Evolutionary conservation across 176 grass and related monocot species (phyloP).

Genomic region (Lolium multiflorum): DNA sequence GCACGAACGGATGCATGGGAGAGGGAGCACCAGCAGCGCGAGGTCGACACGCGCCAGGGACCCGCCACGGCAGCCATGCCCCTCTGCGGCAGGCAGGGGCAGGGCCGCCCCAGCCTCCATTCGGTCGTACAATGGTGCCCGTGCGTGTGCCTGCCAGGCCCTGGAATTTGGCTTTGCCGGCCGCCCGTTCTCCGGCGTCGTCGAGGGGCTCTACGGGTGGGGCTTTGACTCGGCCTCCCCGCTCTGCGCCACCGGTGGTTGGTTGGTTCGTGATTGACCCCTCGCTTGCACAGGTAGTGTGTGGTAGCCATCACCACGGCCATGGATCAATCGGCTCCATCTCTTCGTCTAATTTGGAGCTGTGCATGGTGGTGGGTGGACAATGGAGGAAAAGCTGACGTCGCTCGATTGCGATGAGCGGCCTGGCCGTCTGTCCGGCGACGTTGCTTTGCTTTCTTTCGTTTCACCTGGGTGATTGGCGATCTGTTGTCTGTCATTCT

Average conservation of each 20-base stretch:
- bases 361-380: background rate
- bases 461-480: slow-evolving; percentile 35
- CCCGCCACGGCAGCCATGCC: background rate
- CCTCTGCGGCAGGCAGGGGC: slow-evolving; percentile 40
- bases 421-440: slow-evolving; percentile 31
- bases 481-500: slow-evolving; percentile 38
- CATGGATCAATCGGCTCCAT: background rate
- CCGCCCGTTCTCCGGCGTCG: slow-evolving; percentile 9
- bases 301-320: slow-evolving; percentile 42
- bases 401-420: background rate
- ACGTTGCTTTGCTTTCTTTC: slow-evolving; percentile 39
- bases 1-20: too few relatives aligned
- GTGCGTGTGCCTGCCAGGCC: background rate
- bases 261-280: background rate
- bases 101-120: background rate
- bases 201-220: slow-evolving; percentile 53
- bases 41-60: slow-evolving; percentile 29
- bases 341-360: slow-evolving; percentile 5
- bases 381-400: slow-evolving; percentile 27
- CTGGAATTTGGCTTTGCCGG: background rate
- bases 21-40: too few relatives aligned
- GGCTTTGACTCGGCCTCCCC: slow-evolving; percentile 19
- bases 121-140: slow-evolving; percentile 27
- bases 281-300: background rate
- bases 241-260: background rate